phyloP scores from a whole-genome alignment of 2,329 filamentous ascomycete genomes.

The Colletotrichum spaethianum region DNA sequence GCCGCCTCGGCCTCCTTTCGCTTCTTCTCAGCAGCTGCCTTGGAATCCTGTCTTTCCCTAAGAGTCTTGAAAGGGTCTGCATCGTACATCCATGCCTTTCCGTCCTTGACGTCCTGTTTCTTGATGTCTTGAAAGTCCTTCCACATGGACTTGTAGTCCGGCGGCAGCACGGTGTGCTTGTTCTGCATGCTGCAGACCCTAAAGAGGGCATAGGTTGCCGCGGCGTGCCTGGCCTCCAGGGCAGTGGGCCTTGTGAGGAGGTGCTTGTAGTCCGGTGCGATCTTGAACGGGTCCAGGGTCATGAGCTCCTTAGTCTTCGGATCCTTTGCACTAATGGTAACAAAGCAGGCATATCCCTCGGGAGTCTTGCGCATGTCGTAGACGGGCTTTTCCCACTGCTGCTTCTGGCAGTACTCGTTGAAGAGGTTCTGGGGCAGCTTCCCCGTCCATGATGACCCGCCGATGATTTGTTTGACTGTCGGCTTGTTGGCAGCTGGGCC shows the following conservation, averaged over 20 bases:
- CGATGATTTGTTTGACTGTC: constrained; percentile 85
- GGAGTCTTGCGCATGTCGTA: constrained; percentile 85
- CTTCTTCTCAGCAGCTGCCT: constrained; percentile 83
- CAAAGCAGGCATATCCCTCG: constrained; percentile 83
- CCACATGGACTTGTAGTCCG: constrained; percentile 91
- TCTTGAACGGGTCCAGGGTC: constrained; percentile 84
- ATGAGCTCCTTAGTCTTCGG: constrained; percentile 85
- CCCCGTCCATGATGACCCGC: constrained; percentile 95
- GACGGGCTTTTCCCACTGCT: constrained; percentile 94
- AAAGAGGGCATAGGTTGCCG: constrained; percentile 91
- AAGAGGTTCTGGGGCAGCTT: constrained; percentile 95
- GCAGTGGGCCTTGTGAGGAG: constrained; percentile 83
- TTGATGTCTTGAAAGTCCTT: constrained; percentile 91
- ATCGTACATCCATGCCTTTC: constrained; percentile 90
- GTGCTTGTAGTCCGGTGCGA: constrained; percentile 83
- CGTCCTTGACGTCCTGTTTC: constrained; percentile 82
- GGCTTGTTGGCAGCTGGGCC: constrained; percentile 61
- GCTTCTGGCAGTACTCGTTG: constrained; percentile 94
- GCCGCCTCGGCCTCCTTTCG: constrained; percentile 78
- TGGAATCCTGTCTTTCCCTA: constrained; percentile 84
- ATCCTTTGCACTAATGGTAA: constrained; percentile 83
- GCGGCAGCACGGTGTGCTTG: constrained; percentile 93
- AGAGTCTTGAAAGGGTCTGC: constrained; percentile 91
- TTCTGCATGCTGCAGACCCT: constrained; percentile 96
- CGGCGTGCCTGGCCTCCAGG: constrained; percentile 93